These are phyloP conservation scores for Fomes fomentarius DNA, from an alignment of 1,284 basidiomycete genomes.

Conservation along the genomic window DNA sequence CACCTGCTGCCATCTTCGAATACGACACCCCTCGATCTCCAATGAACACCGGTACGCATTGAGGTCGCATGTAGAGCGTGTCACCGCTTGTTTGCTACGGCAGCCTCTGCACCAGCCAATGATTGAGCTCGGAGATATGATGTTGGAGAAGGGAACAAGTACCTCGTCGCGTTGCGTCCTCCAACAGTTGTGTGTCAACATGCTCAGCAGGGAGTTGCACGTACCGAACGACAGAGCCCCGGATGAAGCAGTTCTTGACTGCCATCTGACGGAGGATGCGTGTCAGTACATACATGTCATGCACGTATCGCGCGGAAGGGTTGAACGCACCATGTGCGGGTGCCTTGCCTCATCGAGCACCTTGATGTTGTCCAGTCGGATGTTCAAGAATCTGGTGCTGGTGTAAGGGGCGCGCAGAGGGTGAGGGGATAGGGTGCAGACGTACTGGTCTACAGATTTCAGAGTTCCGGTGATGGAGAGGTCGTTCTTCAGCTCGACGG, in stretches of 20 bases:
- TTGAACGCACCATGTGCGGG: conserved; percentile 88
- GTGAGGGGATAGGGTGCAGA: conserved; percentile 21
- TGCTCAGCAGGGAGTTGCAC: conserved; percentile 92
- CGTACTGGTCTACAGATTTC: conserved; percentile 98
- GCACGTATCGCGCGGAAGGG: not conserved
- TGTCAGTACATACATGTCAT: not conserved
- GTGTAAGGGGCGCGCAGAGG: too few species aligned
- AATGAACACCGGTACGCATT: not conserved
- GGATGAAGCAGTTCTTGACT: conserved; percentile 98
- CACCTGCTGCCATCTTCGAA: conserved; percentile 5
- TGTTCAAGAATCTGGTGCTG: conserved; percentile 97
- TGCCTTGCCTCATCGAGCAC: conserved; percentile 92
- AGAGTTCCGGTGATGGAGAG: conserved; percentile 95
- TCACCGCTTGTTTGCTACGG: conserved; percentile 28
- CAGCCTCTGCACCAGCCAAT: conserved; percentile 31
- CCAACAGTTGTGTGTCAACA: conserved; percentile 94
- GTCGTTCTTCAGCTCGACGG: conserved; percentile 99
- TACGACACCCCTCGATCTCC: not conserved
- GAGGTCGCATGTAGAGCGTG: not conserved
- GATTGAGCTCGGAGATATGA: too few species aligned
- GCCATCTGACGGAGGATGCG: conserved; percentile 75
- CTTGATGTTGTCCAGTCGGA: conserved; percentile 92
- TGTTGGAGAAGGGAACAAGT: too few species aligned
- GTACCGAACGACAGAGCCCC: conserved; percentile 97
- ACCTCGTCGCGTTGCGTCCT: conserved; percentile 98